Conservation (phyloP, 2,329 filamentous ascomycete species). For the Macrophomina phaseolina region DNA sequence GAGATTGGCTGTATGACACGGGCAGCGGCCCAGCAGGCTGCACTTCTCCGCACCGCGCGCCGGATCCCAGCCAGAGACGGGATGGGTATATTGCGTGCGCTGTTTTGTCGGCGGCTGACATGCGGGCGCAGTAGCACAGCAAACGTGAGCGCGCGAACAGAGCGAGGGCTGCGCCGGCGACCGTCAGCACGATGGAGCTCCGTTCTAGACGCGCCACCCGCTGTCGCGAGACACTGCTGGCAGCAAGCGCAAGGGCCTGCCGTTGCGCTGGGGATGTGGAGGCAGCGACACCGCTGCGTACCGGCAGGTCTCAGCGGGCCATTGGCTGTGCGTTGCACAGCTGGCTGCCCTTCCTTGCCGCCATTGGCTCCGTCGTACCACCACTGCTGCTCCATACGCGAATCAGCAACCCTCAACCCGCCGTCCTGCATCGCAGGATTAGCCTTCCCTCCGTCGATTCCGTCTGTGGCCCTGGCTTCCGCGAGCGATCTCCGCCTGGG, state of each 20-base stretch:
- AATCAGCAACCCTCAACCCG: conserved; percentile 6
- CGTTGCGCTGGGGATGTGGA: conserved; percentile 20
- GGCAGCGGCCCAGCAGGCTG: background rate
- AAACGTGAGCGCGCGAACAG: background rate
- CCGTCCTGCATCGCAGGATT: conserved; percentile 18
- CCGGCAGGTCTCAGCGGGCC: conserved; percentile 9
- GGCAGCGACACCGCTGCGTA: conserved; percentile 14
- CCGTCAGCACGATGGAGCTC: conserved; percentile 19
- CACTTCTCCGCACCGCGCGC: conserved; percentile 4
- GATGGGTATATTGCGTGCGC: conserved; percentile 11
- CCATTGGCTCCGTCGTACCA: conserved; percentile 22
- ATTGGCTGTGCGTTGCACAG: conserved; percentile 15
- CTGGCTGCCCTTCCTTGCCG: conserved; percentile 19
- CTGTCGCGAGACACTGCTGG: background rate
- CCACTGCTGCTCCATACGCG: background rate
- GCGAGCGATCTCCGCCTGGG: conserved; percentile 12
- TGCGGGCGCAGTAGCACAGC: conserved; percentile 15
- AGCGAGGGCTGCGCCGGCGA: background rate
- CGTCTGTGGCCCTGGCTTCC: conserved; percentile 21
- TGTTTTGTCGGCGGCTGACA: conserved; percentile 20
- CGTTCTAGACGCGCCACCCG: conserved; percentile 23
- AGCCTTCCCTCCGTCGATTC: conserved; percentile 20
- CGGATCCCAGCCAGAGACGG: background rate
- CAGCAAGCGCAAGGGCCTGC: conserved; percentile 12
- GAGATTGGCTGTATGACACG: conserved; percentile 9